Evolutionary conservation across 2,329 filamentous ascomycete genomes (phyloP), one percentile per base, ranked within the genome.

Genomic region (Coniochaeta prunicola): DNA sequence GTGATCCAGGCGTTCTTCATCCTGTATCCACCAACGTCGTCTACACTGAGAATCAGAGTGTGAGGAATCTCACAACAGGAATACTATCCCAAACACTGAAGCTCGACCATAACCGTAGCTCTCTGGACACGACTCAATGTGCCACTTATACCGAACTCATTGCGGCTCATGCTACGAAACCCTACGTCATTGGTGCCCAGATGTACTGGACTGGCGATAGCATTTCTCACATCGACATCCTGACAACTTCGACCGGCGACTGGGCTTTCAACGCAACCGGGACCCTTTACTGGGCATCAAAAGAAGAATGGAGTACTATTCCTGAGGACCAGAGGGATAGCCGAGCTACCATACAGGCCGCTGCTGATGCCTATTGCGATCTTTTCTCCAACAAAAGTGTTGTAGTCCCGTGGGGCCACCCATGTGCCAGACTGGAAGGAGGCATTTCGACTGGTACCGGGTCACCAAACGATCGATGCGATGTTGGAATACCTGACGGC

Each of bases 111-210:
- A 69, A 68, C 65, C 69, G 70, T 58, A 70, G 65, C 62, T 69
- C 68, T 40, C 64, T 67, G 64, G 73, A 74, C 66, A 69, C 69
- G 60, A 68, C 64, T 9, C 62, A 64, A 26, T 74, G 73, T 63
- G 70, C 71, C 7, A 71, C 72, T n/a, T 74, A 69, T 66, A 73
- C 69, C 13, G 73, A 74, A 65, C 66, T 74, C 59, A 64, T 73
- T 8, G 65, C 70, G 3, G 65, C 66, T 31, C 56, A 60, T 31
- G 19, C 66, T 15, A 56, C 59, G 12, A 67, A 70, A 59, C 72
- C 71, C 12, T 71, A 73, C 59, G 73, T 73, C 31, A 66, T 73
- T 56, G 71, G 71, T 56, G 70, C 70, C 19, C 72, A 73, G 65
- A 50, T 50, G 26, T 50, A 26, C 24, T 50, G 21, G 21, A 28